phyloP scores from a whole-genome alignment of 805 yeast species.

The Myxozyma udenii region DNA sequence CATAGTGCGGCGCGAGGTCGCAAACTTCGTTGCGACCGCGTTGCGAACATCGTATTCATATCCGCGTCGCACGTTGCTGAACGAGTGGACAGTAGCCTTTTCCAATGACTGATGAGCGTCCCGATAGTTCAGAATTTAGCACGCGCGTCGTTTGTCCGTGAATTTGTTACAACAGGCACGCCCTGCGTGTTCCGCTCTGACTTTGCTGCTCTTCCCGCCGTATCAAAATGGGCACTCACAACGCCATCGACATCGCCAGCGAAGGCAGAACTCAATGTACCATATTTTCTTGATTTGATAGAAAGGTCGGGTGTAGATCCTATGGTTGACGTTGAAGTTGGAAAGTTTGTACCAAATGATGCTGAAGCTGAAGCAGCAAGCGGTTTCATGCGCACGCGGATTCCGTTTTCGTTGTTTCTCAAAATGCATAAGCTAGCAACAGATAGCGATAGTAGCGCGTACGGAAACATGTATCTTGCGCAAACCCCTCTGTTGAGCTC shows the following conservation, averaged over 20 bases:
- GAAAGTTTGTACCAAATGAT: slow-evolving; percentile 8
- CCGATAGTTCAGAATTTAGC: slow-evolving; percentile 2
- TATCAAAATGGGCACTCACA: slow-evolving; percentile 11
- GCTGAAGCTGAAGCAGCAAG: background rate
- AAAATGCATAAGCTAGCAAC: slow-evolving; percentile 2
- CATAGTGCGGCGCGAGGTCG: no score
- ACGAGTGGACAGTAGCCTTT: no score
- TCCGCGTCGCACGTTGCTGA: no score
- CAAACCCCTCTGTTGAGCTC: slow-evolving; percentile 22
- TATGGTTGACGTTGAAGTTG: slow-evolving; percentile 23
- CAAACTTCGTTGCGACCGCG: no score
- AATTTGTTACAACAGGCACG: slow-evolving; percentile 1
- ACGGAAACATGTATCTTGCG: slow-evolving; percentile 20
- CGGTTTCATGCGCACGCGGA: slow-evolving; percentile 14
- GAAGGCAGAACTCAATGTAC: background rate
- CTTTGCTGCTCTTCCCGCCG: slow-evolving; percentile 13
- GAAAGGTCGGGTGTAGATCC: slow-evolving; percentile 15
- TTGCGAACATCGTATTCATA: no score
- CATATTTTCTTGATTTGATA: slow-evolving; percentile 6
- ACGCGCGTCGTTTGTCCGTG: slow-evolving; percentile 1
- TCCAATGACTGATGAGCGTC: slow-evolving; percentile 1
- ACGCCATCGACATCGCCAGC: background rate
- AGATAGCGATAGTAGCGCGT: no score
- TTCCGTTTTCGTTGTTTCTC: slow-evolving; percentile 23
- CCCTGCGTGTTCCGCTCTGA: slow-evolving; percentile 17